A percentile compares a stretch with the other conserved stretches of the same genome.
Conservation (phyloP, 768 basidiomycete species). For the Boletus tylopilopsis region DNA sequence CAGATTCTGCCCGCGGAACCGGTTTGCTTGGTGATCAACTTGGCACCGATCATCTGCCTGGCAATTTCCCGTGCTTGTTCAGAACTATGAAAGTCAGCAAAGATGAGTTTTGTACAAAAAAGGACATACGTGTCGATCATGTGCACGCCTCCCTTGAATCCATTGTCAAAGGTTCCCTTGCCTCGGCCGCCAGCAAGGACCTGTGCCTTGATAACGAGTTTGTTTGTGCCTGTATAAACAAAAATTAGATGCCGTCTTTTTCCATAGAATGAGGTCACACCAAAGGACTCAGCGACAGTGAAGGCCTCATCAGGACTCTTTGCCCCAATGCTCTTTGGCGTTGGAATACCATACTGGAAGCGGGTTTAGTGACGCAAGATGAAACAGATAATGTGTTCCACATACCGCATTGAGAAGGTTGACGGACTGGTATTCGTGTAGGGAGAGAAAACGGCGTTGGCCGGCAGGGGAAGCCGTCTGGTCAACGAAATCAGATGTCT, state of each 20-base stretch:
- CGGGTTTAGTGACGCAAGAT: background rate
- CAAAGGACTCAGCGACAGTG: slow-evolving; percentile 85
- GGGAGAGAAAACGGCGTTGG: slow-evolving; percentile 90
- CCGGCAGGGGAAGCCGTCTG: slow-evolving; percentile 63
- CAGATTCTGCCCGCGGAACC: slow-evolving; percentile 89
- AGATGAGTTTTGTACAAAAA: background rate
- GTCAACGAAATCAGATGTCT: too few species aligned
- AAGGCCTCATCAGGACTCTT: slow-evolving; percentile 87
- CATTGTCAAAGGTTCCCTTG: slow-evolving; percentile 95
- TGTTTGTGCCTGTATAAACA: slow-evolving; percentile 52
- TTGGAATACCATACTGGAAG: slow-evolving; percentile 87
- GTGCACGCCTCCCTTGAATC: slow-evolving; percentile 97
- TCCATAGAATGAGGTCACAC: slow-evolving; percentile 38
- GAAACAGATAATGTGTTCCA: background rate
- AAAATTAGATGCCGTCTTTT: background rate
- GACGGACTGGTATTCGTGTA: slow-evolving; percentile 98
- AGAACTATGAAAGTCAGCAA: slow-evolving; percentile 48
- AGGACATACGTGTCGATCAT: slow-evolving; percentile 72
- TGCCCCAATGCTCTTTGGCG: slow-evolving; percentile 87
- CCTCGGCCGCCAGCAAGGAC: slow-evolving; percentile 98
- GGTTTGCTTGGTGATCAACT: slow-evolving; percentile 98
- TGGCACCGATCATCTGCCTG: slow-evolving; percentile 88
- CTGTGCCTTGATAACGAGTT: slow-evolving; percentile 97
- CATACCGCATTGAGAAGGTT: slow-evolving; percentile 88
- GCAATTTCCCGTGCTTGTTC: slow-evolving; percentile 87